A percentile compares a stretch with the other conserved stretches of the same genome.
phyloP scores from a whole-genome alignment of 1,139 yeast species.

The Kodamaea fungicola region DNA sequence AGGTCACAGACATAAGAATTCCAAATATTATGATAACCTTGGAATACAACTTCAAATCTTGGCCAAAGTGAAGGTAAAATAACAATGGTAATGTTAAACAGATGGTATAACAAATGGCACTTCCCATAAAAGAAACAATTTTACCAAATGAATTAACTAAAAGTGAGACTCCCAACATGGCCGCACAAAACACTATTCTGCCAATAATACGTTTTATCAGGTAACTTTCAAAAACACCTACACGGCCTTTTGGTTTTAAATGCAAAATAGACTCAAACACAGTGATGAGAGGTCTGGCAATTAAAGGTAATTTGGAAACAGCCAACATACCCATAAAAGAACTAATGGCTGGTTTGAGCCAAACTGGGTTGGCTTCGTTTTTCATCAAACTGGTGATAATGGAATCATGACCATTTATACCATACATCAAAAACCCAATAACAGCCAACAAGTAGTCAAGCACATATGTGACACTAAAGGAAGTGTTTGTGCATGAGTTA shows the following conservation, averaged over 20 bases:
- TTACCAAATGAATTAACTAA: conserved; percentile 75
- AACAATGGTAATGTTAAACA: conserved; percentile 75
- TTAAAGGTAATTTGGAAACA: conserved; percentile 39
- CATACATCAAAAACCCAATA: conserved; percentile 43
- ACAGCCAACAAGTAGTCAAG: conserved; percentile 34
- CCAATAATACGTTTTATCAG: conserved; percentile 13
- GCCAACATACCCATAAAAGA: conserved; percentile 40
- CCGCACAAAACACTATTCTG: conserved; percentile 21
- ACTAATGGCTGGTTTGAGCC: conserved; percentile 29
- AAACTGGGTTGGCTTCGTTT: conserved; percentile 30
- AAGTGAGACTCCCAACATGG: conserved; percentile 50
- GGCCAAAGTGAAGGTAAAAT: conserved; percentile 59
- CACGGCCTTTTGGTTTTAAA: conserved; percentile 4
- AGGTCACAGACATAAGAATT: conserved; percentile 40
- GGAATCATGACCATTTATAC: conserved; percentile 34
- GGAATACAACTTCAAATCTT: conserved; percentile 40
- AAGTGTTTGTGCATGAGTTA: conserved; percentile 22
- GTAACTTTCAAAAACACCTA: conserved; percentile 2
- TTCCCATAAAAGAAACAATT: conserved; percentile 79
- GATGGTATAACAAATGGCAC: conserved; percentile 74
- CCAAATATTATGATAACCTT: conserved; percentile 40
- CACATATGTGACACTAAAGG: conserved; percentile 33
- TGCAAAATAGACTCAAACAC: conserved; percentile 29
- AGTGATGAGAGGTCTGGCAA: conserved; percentile 39
- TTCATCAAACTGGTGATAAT: conserved; percentile 37